Conservation (phyloP, 768 basidiomycete genomes). For the Lepiota subincarnata region DNA sequence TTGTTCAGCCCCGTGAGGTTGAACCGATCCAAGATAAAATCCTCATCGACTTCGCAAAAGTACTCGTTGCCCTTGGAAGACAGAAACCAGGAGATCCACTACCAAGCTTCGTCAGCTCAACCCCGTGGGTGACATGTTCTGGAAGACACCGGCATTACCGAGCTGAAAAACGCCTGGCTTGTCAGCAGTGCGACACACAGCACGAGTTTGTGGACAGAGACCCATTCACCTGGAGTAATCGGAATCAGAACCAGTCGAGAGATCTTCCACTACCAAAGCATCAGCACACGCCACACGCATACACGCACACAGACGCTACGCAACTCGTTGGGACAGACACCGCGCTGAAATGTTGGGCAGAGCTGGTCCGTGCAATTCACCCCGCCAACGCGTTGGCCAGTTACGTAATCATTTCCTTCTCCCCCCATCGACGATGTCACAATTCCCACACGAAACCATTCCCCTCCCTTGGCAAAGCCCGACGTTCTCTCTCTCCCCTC, state of each 20-base stretch:
- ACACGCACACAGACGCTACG: no score
- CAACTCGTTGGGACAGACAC: no score
- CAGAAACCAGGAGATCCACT: conserved; percentile 99
- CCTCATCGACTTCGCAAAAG: conserved; percentile 99
- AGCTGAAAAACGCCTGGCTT: conserved; percentile 1
- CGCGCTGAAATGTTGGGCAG: no score
- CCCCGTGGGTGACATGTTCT: background rate
- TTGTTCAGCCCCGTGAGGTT: conserved; percentile 96
- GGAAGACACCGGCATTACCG: conserved; percentile 6
- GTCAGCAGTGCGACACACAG: conserved; percentile 11
- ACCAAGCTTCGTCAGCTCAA: background rate
- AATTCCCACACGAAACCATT: no score
- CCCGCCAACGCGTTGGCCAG: no score
- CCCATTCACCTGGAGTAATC: conserved; percentile 86
- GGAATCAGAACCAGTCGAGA: conserved; percentile 90
- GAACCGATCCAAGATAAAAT: conserved; percentile 97
- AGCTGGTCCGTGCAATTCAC: no score
- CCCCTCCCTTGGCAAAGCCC: no score
- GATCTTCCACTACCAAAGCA: conserved; percentile 61
- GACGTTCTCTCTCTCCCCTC: no score
- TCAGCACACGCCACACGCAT: no score
- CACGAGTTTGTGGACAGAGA: conserved; percentile 13
- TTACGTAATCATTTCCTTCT: no score
- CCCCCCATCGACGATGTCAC: no score
- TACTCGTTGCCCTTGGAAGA: conserved; percentile 99